Evolutionary conservation across 1,139 yeast genomes (phyloP).

Genomic region (Blastobotrys ciferrii): DNA sequence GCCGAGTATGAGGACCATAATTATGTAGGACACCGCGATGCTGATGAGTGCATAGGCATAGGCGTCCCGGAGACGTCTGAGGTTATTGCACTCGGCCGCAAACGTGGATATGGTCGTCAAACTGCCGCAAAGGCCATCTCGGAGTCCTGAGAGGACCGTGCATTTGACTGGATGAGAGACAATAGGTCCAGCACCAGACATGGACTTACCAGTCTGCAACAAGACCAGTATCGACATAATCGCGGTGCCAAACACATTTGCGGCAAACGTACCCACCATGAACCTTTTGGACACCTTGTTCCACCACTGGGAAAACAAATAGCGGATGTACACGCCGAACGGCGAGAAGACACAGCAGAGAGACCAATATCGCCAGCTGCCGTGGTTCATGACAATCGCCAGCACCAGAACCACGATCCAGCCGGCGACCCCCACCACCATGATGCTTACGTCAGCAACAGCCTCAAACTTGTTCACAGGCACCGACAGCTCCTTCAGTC

Average conservation of each 20-base stretch:
- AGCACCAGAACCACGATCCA: constrained; percentile 49
- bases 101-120: constrained; percentile 78
- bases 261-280: constrained; percentile 73
- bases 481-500: background rate
- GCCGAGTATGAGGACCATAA: constrained; percentile 47
- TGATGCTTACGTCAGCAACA: constrained; percentile 1
- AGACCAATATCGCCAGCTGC: constrained; percentile 61
- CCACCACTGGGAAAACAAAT: constrained; percentile 48
- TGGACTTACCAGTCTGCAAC: constrained; percentile 47
- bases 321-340: constrained; percentile 62
- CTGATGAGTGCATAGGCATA: constrained; percentile 45
- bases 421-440: constrained; percentile 35
- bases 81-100: constrained; percentile 57
- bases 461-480: constrained; percentile 1
- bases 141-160: constrained; percentile 56
- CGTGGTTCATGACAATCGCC: constrained; percentile 29
- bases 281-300: constrained; percentile 44
- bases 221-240: constrained; percentile 56
- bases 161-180: constrained; percentile 41
- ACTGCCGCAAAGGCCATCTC: constrained; percentile 74
- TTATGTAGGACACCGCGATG: constrained; percentile 37
- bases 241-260: constrained; percentile 59
- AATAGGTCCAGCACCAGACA: constrained; percentile 33
- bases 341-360: constrained; percentile 62
- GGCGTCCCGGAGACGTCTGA: constrained; percentile 34